Conservation (phyloP, 441 rosid species). For the Biscutella laevigata region DNA sequence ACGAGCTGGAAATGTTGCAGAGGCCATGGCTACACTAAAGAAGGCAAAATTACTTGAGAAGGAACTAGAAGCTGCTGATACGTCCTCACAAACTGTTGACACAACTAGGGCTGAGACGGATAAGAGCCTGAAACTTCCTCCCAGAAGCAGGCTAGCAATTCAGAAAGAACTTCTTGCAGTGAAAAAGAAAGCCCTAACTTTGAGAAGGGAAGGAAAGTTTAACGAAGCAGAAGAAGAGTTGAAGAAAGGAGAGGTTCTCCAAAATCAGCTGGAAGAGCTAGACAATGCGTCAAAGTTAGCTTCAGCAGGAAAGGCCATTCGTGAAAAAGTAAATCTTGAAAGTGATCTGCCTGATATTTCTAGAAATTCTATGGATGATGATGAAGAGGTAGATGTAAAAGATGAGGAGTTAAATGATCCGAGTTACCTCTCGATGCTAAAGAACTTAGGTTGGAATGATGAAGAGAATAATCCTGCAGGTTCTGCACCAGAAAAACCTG, state of each 20-base stretch:
- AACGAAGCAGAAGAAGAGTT: constrained; percentile 69
- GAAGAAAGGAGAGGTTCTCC: constrained; percentile 58
- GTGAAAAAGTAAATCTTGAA: constrained; percentile 19
- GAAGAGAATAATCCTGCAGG: constrained; percentile 28
- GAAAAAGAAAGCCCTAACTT: constrained; percentile 68
- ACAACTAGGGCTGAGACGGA: constrained; percentile 22
- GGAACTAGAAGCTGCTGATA: constrained; percentile 39
- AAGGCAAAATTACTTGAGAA: constrained; percentile 68
- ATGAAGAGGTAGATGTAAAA: constrained; percentile 44
- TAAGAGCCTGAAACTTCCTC: constrained; percentile 26
- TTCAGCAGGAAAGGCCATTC: constrained; percentile 15
- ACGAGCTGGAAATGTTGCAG: constrained; percentile 49
- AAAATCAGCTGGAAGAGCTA: constrained; percentile 62
- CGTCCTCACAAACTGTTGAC: constrained; percentile 16
- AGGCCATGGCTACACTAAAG: constrained; percentile 67
- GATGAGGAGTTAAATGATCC: constrained; percentile 70
- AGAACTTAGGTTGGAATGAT: constrained; percentile 66
- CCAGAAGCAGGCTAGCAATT: constrained; percentile 44
- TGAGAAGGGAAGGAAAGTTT: constrained; percentile 68
- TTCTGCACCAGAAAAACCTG: constrained; percentile 22
- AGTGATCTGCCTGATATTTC: constrained; percentile 22
- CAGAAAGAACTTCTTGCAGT: constrained; percentile 72
- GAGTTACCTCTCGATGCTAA: constrained; percentile 45
- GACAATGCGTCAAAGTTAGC: constrained; percentile 39
- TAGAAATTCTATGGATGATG: constrained; percentile 31